phyloP scores from a whole-genome alignment of 1,139 yeast species.

The Geotrichum fermentans region DNA sequence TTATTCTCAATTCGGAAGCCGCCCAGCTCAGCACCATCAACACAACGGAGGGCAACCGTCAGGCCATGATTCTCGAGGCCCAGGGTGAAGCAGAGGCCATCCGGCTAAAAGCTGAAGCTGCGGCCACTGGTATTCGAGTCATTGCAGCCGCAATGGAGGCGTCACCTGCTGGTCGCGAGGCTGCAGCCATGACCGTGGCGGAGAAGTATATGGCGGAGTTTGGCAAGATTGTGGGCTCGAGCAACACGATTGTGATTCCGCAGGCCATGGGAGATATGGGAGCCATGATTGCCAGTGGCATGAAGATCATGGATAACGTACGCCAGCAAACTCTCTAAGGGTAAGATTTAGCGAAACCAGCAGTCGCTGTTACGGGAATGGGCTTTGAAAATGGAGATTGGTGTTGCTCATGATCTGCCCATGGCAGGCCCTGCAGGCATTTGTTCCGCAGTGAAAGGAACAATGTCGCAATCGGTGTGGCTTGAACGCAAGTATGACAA shows the following conservation, averaged over 20 bases:
- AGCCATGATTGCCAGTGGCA: slow-evolving; percentile 68
- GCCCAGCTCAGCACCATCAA: slow-evolving; percentile 57
- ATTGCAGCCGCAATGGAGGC: slow-evolving; percentile 63
- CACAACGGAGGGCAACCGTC: slow-evolving; percentile 66
- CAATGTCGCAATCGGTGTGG: no score
- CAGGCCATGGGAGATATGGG: slow-evolving; percentile 72
- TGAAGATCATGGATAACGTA: slow-evolving; percentile 63
- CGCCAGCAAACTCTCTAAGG: not conserved
- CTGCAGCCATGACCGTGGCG: slow-evolving; percentile 74
- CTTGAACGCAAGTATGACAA: no score
- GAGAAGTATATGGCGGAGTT: slow-evolving; percentile 80
- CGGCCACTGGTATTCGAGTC: slow-evolving; percentile 62
- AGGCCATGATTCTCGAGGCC: slow-evolving; percentile 71
- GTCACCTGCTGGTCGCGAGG: slow-evolving; percentile 69
- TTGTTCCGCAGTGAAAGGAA: no score
- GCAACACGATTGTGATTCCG: slow-evolving; percentile 74
- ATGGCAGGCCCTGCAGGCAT: no score
- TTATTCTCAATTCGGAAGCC: slow-evolving; percentile 70
- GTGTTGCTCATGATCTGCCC: no score
- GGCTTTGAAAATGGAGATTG: no score
- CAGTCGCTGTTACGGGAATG: no score
- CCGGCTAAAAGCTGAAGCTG: slow-evolving; percentile 64
- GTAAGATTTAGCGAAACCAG: no score
- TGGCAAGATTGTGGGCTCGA: slow-evolving; percentile 75
- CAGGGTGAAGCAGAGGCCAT: slow-evolving; percentile 66